Evolutionary conservation across 192 early-diverging fungal genomes (phyloP), one percentile per base, ranked within the genome.

Genomic region (Allomyces arbusculus): DNA sequence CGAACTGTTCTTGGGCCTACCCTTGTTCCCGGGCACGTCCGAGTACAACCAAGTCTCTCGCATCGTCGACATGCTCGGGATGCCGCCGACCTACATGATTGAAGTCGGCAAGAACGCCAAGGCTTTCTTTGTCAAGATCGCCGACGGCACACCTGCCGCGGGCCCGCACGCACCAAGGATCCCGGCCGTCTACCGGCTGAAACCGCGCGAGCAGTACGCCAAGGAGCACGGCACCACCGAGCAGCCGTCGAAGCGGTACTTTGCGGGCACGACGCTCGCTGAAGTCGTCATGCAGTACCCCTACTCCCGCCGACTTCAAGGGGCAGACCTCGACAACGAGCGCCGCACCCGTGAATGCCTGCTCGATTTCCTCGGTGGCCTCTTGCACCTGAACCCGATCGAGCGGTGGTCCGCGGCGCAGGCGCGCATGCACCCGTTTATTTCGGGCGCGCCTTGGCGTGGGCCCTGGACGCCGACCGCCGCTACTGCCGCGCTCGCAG

Each of bases 331-430:
- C 65, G 75, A 75, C 63, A 75, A 72, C 61, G 77, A 80, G 71
- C 80, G 69, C 24, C 77, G 78, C 66, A 84, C 78, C 69, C 84
- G 93, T 4, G 63, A 77, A 20, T 84, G 87, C 10, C 87, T 99
- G 61, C 82, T 92, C 55, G 93, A 99, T 75, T 99, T 99, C 76
- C 70, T 97, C 22, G 78, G 84, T 43, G 94, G 94, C 14, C 73
- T 96, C n/a, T 75, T 99, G 61, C 85, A 87, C 61, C 67, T 96
- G 33, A 94, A 99, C 65, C 94, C 92, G 2, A 80, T 89, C 67
- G 89, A 89, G 71, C 80, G 95, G 64, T 96, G 94, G 94, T 88
- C 91, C 11, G 94, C 95, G 19, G 87, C 89, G 50, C 91, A 99
- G 72, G 95, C 95, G 1, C 81, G 86, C 20, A 75, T 87, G 71